Percentiles rank a stretch among this genome's conserved stretches.
Evolutionary conservation across 495 filamentous ascomycete genomes (phyloP).

Genomic region (Lasiosphaeria miniovina): DNA sequence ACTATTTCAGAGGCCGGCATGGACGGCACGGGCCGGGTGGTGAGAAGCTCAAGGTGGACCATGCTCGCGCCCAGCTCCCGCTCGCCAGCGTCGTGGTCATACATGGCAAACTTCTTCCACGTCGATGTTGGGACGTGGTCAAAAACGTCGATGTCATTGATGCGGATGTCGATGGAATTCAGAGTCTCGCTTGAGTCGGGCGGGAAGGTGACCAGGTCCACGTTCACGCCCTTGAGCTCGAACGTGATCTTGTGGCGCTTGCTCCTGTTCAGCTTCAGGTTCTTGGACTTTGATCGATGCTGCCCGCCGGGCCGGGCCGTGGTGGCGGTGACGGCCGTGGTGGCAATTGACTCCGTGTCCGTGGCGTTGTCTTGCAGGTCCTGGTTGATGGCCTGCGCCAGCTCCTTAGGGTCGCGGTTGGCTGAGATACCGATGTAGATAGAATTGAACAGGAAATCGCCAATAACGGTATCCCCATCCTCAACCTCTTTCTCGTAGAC

Average conservation of each 20-base stretch:
- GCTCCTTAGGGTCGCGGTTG: constrained; percentile 76
- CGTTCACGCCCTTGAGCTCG: constrained; percentile 81
- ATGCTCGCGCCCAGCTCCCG: constrained; percentile 82
- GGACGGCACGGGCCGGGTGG: constrained; percentile 77
- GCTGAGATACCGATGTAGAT: constrained; percentile 94
- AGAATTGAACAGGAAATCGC: constrained; percentile 95
- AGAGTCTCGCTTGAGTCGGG: constrained; percentile 74
- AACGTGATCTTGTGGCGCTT: constrained; percentile 94
- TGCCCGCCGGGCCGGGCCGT: constrained; percentile 49
- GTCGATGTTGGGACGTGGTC: constrained; percentile 94
- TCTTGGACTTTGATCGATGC: constrained; percentile 49
- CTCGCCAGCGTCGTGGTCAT: constrained; percentile 80
- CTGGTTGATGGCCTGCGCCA: constrained; percentile 79
- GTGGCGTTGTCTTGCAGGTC: constrained; percentile 81
- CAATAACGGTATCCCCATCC: constrained; percentile 83
- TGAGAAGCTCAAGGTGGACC: constrained; percentile 84
- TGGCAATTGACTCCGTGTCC: constrained; percentile 84
- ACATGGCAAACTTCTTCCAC: constrained; percentile 97
- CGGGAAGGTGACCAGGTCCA: constrained; percentile 81
- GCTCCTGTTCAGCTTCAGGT: constrained; percentile 75
- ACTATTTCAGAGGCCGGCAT: constrained; percentile 89
- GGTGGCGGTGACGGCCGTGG: constrained; percentile 62
- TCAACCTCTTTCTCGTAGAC: constrained; percentile 58
- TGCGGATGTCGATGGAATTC: constrained; percentile 77
- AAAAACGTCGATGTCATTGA: constrained; percentile 83